A percentile compares a stretch with the other conserved stretches of the same genome.
phyloP scores from a whole-genome alignment of 1,284 basidiomycete genomes.

The Mycosarcoma mackinlayi region DNA sequence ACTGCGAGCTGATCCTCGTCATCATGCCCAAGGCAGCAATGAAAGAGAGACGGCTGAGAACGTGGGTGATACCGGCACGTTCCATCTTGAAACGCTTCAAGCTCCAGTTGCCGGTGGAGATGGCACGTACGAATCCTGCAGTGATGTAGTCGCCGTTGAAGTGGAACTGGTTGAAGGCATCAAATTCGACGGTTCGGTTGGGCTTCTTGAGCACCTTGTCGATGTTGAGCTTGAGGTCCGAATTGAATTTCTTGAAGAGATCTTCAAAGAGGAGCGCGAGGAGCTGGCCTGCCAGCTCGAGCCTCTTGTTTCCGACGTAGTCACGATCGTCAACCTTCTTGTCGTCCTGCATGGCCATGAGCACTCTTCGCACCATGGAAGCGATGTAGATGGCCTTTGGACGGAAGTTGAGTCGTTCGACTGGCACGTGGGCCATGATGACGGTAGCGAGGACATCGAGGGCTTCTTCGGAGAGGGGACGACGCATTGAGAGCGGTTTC shows the following conservation, averaged over 20 bases:
- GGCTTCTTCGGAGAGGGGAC: conserved; percentile 92
- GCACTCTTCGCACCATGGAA: conserved; percentile 94
- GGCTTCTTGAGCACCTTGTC: conserved; percentile 99
- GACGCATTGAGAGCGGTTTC: conserved; percentile 75
- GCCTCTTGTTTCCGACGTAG: conserved; percentile 98
- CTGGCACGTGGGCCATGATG: conserved; percentile 95
- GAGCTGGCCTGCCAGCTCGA: conserved; percentile 96
- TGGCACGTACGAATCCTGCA: conserved; percentile 94
- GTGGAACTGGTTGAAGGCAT: conserved; percentile 92
- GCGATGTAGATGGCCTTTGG: conserved; percentile 97
- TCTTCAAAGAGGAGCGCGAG: conserved; percentile 96
- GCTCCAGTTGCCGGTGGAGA: conserved; percentile 99
- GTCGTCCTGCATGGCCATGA: conserved; percentile 96
- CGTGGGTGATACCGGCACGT: conserved; percentile 98
- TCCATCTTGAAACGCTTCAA: conserved; percentile 99
- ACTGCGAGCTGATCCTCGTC: conserved; percentile 98
- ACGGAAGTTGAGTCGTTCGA: conserved; percentile 88
- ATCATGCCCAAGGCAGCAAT: conserved; percentile 99
- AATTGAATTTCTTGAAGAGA: conserved; percentile 98
- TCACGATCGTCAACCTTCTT: conserved; percentile 98
- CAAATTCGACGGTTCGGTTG: conserved; percentile 92
- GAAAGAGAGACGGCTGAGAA: conserved; percentile 92
- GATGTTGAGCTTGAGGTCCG: conserved; percentile 93
- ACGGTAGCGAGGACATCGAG: conserved; percentile 95
- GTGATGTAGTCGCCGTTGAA: conserved; percentile 90